Percentiles rank a stretch among this genome's conserved stretches.
phyloP scores from a whole-genome alignment of 2,329 filamentous ascomycete genomes.

The Fusarium zealandicum region DNA sequence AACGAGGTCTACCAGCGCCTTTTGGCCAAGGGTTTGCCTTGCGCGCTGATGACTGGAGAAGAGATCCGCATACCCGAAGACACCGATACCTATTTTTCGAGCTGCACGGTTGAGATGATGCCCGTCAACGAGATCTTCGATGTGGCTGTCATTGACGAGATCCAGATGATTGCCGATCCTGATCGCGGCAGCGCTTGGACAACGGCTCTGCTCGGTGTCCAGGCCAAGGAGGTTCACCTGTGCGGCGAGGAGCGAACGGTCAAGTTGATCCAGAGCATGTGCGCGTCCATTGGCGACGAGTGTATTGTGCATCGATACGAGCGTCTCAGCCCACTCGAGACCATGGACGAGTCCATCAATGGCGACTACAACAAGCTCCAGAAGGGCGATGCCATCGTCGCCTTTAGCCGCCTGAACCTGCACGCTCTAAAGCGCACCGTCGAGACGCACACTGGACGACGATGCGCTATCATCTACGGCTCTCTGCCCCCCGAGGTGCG shows the following conservation, averaged over 20 bases:
- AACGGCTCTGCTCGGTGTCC: conserved; percentile 83
- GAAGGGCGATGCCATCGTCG: conserved; percentile 90
- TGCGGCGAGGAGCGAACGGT: conserved; percentile 90
- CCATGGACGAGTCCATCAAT: conserved; percentile 68
- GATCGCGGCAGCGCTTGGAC: conserved; percentile 96
- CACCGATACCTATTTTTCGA: conserved; percentile 67
- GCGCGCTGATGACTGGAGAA: conserved; percentile 88
- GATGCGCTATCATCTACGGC: conserved; percentile 93
- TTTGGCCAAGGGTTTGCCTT: conserved; percentile 76
- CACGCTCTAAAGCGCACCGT: conserved; percentile 82
- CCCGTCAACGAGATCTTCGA: conserved; percentile 68
- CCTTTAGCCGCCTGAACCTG: conserved; percentile 83
- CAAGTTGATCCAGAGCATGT: conserved; percentile 78
- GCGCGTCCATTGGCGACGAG: conserved; percentile 80
- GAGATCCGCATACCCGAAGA: conserved; percentile 76
- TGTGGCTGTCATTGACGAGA: conserved; percentile 96
- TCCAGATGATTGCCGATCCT: conserved; percentile 89
- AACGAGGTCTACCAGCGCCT: conserved; percentile 96
- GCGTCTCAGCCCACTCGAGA: conserved; percentile 78
- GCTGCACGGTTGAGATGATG: conserved; percentile 93
- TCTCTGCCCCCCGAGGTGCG: conserved; percentile 90
- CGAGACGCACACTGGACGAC: conserved; percentile 75
- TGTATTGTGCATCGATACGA: conserved; percentile 84
- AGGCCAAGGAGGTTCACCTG: conserved; percentile 88
- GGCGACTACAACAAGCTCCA: conserved; percentile 71